phyloP scores from a whole-genome alignment of 371 early-diverging fungal genomes.

The Mucor mucedo region DNA sequence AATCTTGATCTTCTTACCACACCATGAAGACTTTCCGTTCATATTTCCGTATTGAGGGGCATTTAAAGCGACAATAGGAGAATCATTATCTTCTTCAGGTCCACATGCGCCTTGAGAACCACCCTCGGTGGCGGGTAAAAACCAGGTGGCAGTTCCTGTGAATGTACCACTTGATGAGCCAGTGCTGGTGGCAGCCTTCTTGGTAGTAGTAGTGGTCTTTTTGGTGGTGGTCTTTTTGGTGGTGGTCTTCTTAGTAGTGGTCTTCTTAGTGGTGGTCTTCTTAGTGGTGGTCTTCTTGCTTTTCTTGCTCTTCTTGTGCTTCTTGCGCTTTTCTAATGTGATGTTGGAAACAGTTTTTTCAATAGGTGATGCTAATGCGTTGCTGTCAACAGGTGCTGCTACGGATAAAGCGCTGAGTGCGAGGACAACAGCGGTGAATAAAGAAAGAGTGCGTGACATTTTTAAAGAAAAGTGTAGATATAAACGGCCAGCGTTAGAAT shows the following conservation, averaged over 20 bases:
- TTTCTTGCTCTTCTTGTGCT: conserved; percentile 5
- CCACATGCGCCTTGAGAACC: conserved; percentile 40
- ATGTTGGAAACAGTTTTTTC: conserved; percentile 2
- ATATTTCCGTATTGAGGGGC: conserved; percentile 34
- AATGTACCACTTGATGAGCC: conserved; percentile 11
- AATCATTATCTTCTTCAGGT: conserved; percentile 20
- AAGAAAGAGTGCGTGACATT: conserved; percentile 30
- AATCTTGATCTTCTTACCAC: conserved; percentile 34
- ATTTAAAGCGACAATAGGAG: conserved; percentile 35
- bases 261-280: conserved; percentile 6
- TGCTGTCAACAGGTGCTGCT: conserved; percentile 20
- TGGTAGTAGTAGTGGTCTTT: conserved; percentile 1
- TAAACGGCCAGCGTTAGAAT: conserved; percentile 33
- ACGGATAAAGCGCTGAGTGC: conserved; percentile 21
- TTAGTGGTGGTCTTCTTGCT: neutral
- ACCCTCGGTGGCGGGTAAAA: conserved; percentile 32
- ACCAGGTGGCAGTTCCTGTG: conserved; percentile 37
- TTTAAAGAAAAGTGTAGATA: conserved; percentile 14
- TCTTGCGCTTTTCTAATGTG: conserved; percentile 13
- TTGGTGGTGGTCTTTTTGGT: conserved; percentile 7
- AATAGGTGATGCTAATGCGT: conserved; percentile 1
- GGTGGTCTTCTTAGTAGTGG: neutral
- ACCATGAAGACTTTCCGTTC: conserved; percentile 30
- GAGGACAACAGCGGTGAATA: conserved; percentile 19
- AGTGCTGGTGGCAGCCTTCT: neutral